Evolutionary conservation across 495 filamentous ascomycete species (phyloP).

Genomic region (Penicillium robsamsonii): DNA sequence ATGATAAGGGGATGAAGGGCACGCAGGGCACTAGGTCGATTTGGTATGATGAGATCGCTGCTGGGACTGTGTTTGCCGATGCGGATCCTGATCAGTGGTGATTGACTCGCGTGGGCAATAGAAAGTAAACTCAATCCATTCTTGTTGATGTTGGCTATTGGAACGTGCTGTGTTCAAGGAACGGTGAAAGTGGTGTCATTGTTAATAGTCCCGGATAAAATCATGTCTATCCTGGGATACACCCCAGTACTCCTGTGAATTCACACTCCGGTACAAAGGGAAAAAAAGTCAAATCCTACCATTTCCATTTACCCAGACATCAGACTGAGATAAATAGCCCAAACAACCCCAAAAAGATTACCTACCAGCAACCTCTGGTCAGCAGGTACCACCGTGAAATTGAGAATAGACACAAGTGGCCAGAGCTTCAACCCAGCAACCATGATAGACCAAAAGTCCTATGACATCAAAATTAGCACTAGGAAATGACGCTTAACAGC

Average conservation of each 20-base stretch:
- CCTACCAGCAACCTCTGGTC: constrained; percentile 67
- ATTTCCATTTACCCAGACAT: constrained; percentile 33
- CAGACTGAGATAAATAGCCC: constrained; percentile 38
- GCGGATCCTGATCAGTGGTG: background rate
- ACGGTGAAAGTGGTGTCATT: background rate
- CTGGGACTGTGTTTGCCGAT: constrained; percentile 29
- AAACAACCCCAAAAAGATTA: too few species aligned
- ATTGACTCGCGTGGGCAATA: background rate
- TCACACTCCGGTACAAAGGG: background rate
- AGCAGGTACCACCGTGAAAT: constrained; percentile 71
- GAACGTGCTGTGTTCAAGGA: background rate
- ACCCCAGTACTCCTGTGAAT: too few species aligned
- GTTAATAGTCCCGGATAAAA: background rate
- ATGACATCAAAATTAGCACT: constrained; percentile 3
- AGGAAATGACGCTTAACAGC: background rate
- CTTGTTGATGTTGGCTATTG: background rate
- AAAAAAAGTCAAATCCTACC: background rate
- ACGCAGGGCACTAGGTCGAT: constrained; percentile 49
- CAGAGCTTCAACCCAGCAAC: constrained; percentile 74
- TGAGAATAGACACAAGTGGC: constrained; percentile 72
- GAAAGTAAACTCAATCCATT: background rate
- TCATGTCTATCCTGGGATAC: background rate
- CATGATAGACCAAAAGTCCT: constrained; percentile 67
- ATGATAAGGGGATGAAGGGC: constrained; percentile 41
- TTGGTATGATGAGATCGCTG: constrained; percentile 55